Conservation (phyloP, 176 grass and related monocot genomes). For the Phoenix roebelenii region DNA sequence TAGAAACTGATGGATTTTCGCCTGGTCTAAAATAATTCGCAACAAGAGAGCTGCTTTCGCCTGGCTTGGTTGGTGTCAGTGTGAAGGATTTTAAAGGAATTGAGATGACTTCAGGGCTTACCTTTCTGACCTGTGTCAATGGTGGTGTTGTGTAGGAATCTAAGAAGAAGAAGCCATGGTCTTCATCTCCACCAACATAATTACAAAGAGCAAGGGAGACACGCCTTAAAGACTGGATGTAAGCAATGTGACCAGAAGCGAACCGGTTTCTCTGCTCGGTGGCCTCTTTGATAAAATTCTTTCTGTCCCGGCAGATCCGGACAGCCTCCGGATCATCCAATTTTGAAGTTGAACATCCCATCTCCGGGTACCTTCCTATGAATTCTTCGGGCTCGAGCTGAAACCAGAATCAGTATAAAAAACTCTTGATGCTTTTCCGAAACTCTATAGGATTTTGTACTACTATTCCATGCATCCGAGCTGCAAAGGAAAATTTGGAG, state of each 20-base stretch:
- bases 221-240: slow-evolving; percentile 53
- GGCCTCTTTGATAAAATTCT: slow-evolving; percentile 70
- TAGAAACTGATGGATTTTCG: slow-evolving; percentile 58
- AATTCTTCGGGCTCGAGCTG: slow-evolving; percentile 14
- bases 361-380: slow-evolving; percentile 9
- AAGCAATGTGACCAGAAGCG: slow-evolving; percentile 56
- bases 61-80: background rate
- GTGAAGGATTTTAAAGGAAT: slow-evolving; percentile 9
- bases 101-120: slow-evolving; percentile 46
- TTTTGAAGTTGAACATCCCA: slow-evolving; percentile 88
- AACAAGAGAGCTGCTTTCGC: slow-evolving; percentile 44
- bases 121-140: slow-evolving; percentile 32
- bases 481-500: slow-evolving; percentile 12
- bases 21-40: slow-evolving; percentile 62
- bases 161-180: slow-evolving; percentile 46
- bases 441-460: slow-evolving; percentile 4
- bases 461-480: slow-evolving; percentile 8
- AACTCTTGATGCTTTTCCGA: background rate
- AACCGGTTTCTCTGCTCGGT: slow-evolving; percentile 51
- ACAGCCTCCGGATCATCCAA: slow-evolving; percentile 61
- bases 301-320: slow-evolving; percentile 58
- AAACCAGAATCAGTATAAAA: background rate
- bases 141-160: slow-evolving; percentile 26
- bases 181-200: slow-evolving; percentile 60
- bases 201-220: slow-evolving; percentile 55